Evolutionary conservation across 805 yeast genomes (phyloP).

Genomic region (Maudiozyma barnettii): DNA sequence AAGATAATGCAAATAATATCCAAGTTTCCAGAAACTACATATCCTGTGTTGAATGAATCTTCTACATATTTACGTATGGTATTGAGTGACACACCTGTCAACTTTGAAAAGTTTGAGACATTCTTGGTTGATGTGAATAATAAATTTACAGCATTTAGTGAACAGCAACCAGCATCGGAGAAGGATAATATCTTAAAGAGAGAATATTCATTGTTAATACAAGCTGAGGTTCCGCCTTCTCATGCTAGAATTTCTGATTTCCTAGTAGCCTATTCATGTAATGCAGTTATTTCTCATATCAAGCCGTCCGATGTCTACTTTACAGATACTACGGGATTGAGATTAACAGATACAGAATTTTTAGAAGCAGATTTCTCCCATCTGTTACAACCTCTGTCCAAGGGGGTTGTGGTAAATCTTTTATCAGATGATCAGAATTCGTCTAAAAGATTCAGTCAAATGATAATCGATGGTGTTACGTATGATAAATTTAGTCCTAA

Average conservation of each 20-base stretch:
- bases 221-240: constrained; percentile 49
- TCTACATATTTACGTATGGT: constrained; percentile 24
- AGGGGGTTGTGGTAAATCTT: constrained; percentile 42
- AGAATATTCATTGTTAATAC: constrained; percentile 40
- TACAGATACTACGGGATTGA: constrained; percentile 24
- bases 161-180: constrained; percentile 18
- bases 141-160: constrained; percentile 22
- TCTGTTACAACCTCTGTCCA: constrained; percentile 29
- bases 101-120: constrained; percentile 47
- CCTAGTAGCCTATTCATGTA: constrained; percentile 20
- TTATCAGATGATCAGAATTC: constrained; percentile 11
- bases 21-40: constrained; percentile 46
- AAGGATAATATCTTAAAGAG: constrained; percentile 7
- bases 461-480: constrained; percentile 27
- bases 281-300: constrained; percentile 22
- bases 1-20: constrained; percentile 47
- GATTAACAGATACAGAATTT: constrained; percentile 25
- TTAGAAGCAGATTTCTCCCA: constrained; percentile 25
- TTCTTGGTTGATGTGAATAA: constrained; percentile 50
- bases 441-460: constrained; percentile 30
- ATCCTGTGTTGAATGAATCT: constrained; percentile 30
- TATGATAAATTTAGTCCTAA: constrained; percentile 19
- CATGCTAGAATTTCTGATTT: constrained; percentile 24
- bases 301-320: constrained; percentile 26
- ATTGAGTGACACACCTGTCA: constrained; percentile 40